Evolutionary conservation across 805 yeast species (phyloP).

Genomic region (Starmerella vitae): DNA sequence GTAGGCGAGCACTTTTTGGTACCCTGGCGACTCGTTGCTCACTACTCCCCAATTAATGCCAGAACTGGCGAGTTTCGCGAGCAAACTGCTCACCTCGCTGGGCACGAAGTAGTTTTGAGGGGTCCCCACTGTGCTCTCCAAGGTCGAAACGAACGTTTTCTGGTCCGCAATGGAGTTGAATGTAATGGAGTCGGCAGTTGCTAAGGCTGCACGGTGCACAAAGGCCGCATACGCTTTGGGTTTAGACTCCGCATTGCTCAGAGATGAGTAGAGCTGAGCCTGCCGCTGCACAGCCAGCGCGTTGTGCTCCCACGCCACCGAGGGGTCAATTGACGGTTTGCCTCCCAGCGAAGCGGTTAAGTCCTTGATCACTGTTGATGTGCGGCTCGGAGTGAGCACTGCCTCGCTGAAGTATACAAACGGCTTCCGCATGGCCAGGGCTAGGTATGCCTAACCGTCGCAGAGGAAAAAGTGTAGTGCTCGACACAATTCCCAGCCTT

Average conservation of each 20-base stretch:
- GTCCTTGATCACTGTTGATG: conserved; percentile 1
- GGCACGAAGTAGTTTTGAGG: conserved; percentile 17
- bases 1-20: conserved; percentile 13
- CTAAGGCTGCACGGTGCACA: conserved; percentile 5
- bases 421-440: conserved; percentile 13
- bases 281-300: conserved; percentile 18
- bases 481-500: conserved; percentile 20
- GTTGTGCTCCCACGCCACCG: conserved; percentile 11
- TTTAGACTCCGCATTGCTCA: conserved; percentile 14
- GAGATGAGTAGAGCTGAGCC: conserved; percentile 8
- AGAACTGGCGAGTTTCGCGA: conserved; percentile 7
- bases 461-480: conserved; percentile 19
- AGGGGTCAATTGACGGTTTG: background rate
- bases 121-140: conserved; percentile 8
- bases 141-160: conserved; percentile 1
- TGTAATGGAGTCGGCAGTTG: conserved; percentile 5
- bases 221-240: conserved; percentile 12
- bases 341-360: conserved; percentile 5
- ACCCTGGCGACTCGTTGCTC: conserved; percentile 22
- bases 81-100: conserved; percentile 7
- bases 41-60: conserved; percentile 23
- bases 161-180: background rate
- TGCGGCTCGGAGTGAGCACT: conserved; percentile 13
- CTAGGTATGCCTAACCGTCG: conserved; percentile 18
- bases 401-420: conserved; percentile 21